phyloP scores from a whole-genome alignment of 495 filamentous ascomycete species.

The Lentithecium fluviatile region DNA sequence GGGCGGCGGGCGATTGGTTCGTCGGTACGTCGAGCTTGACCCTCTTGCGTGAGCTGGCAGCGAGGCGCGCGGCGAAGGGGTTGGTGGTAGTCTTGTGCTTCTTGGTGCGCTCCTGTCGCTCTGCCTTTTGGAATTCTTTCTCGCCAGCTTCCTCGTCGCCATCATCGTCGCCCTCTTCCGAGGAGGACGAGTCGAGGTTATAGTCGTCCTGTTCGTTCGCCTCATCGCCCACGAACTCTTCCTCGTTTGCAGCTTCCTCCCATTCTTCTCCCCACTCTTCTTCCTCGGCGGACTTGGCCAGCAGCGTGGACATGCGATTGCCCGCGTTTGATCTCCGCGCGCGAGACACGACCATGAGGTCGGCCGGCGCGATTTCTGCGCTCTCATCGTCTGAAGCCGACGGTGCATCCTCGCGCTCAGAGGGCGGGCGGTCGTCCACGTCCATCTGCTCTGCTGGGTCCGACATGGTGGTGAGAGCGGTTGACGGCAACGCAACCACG shows the following conservation, averaged over 20 bases:
- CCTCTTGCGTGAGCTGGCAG: slow-evolving; percentile 58
- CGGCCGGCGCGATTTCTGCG: slow-evolving; percentile 50
- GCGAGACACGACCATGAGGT: slow-evolving; percentile 76
- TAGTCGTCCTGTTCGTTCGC: slow-evolving; percentile 70
- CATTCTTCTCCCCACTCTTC: slow-evolving; percentile 74
- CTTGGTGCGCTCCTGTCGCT: slow-evolving; percentile 51
- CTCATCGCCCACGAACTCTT: slow-evolving; percentile 74
- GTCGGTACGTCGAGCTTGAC: slow-evolving; percentile 57
- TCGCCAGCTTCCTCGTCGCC: slow-evolving; percentile 58
- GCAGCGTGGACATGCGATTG: slow-evolving; percentile 74
- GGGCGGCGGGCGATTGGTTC: slow-evolving; percentile 53
- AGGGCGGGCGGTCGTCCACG: slow-evolving; percentile 3
- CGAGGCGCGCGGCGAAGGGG: slow-evolving; percentile 51
- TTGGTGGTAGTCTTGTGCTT: slow-evolving; percentile 64
- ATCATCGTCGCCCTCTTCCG: slow-evolving; percentile 71
- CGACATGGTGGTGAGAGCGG: slow-evolving; percentile 11
- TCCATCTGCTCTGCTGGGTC: slow-evolving; percentile 9
- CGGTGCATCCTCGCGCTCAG: slow-evolving; percentile 13
- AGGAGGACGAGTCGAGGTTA: slow-evolving; percentile 75
- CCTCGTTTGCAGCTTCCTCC: slow-evolving; percentile 62
- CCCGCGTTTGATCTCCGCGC: slow-evolving; percentile 82
- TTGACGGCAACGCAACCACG: background rate
- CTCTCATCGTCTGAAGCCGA: slow-evolving; percentile 29
- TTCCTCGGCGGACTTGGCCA: slow-evolving; percentile 62
- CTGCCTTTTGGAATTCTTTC: slow-evolving; percentile 50